Conservation (phyloP, 1,284 basidiomycete genomes). For the Cutaneotrichosporon daszewskae region DNA sequence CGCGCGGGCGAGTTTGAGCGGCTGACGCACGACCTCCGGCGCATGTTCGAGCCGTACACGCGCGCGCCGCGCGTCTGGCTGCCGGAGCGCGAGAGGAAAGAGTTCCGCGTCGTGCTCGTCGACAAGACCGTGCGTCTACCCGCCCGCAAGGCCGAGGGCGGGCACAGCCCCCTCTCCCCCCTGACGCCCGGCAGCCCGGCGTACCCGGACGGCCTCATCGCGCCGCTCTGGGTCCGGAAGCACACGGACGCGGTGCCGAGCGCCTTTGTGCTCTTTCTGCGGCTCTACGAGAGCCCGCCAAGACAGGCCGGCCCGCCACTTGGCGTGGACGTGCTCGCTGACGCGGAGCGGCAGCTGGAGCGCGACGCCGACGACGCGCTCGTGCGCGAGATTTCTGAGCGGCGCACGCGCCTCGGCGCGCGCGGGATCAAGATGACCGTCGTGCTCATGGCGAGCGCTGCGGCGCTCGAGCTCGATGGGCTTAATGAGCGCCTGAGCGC, state of each 20-base stretch:
- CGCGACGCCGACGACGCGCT: constrained; percentile 66
- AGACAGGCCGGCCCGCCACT: constrained; percentile 17
- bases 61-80: constrained; percentile 51
- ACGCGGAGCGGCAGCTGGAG: constrained; percentile 56
- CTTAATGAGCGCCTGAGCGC: constrained; percentile 77
- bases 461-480: constrained; percentile 72
- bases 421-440: constrained; percentile 89
- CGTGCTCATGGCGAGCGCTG: constrained; percentile 81
- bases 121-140: constrained; percentile 79
- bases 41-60: constrained; percentile 59
- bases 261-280: constrained; percentile 84
- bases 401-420: constrained; percentile 73
- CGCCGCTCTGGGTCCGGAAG: constrained; percentile 95
- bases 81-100: constrained; percentile 47
- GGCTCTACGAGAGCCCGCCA: constrained; percentile 62
- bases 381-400: constrained; percentile 66
- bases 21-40: constrained; percentile 55
- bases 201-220: constrained; percentile 88
- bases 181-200: constrained; percentile 79
- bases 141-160: constrained; percentile 59
- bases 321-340: constrained; percentile 16
- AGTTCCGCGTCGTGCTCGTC: constrained; percentile 74
- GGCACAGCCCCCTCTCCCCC: constrained; percentile 84
- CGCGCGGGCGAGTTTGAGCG: constrained; percentile 50
- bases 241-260: constrained; percentile 84